Percentiles rank a stretch among this genome's conserved stretches.
These are phyloP conservation scores for Oxytropis ochrocephala DNA, from an alignment of 306 rosid species.

Conservation along the genomic window DNA sequence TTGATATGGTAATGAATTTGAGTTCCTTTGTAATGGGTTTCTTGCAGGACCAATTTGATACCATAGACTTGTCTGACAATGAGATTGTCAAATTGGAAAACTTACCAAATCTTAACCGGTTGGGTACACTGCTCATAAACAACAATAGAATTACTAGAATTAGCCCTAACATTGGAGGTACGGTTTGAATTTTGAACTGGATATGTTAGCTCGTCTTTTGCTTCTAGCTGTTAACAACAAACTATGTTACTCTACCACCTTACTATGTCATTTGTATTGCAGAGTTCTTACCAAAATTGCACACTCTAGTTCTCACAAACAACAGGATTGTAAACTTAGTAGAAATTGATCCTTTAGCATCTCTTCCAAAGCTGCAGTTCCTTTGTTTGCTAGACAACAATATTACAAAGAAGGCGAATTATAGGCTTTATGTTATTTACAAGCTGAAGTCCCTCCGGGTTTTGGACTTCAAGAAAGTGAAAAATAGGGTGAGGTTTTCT, in stretches of 20 bases:
- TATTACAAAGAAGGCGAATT: conserved; percentile 75
- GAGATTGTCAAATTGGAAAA: conserved; percentile 91
- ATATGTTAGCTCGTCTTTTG: not conserved
- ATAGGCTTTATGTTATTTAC: conserved; percentile 71
- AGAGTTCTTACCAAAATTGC: conserved; percentile 81
- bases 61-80: conserved; percentile 82
- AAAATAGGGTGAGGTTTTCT: conserved; percentile 46
- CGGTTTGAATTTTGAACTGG: not conserved
- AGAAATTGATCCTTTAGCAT: conserved; percentile 81
- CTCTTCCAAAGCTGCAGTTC: conserved; percentile 67
- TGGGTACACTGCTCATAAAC: conserved; percentile 77
- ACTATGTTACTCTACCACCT: not conserved
- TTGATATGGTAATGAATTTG: not conserved
- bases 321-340: conserved; percentile 85
- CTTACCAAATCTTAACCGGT: conserved; percentile 69
- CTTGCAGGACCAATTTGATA: conserved; percentile 86
- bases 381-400: conserved; percentile 80
- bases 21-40: not conserved
- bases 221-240: not conserved
- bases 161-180: conserved; percentile 79
- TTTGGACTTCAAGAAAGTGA: conserved; percentile 80
- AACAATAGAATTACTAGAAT: conserved; percentile 85
- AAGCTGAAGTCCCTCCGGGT: conserved; percentile 65
- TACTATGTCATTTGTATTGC: conserved; percentile 24
- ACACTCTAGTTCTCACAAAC: conserved; percentile 77